These are phyloP conservation scores for Aspergillus aculeatinus DNA, from an alignment of 2,329 filamentous ascomycete species.

Conservation along the genomic window DNA sequence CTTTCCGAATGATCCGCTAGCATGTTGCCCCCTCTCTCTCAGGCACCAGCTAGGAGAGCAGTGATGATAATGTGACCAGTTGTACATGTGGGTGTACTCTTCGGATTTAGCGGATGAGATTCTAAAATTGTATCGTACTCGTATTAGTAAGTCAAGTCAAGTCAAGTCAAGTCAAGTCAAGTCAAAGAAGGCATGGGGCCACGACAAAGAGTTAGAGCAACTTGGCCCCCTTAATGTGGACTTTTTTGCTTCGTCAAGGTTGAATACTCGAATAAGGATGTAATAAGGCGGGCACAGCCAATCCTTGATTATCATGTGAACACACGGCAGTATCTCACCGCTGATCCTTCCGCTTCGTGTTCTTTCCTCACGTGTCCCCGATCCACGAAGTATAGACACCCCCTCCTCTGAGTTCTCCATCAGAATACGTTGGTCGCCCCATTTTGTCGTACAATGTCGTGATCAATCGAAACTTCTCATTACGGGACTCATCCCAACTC, in stretches of 20 bases:
- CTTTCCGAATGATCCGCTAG: not conserved
- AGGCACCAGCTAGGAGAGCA: not conserved
- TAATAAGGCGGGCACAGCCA: not conserved
- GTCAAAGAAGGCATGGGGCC: not conserved
- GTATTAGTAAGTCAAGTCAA: not conserved
- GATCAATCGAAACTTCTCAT: not conserved
- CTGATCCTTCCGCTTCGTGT: not conserved
- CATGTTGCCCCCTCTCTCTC: not conserved
- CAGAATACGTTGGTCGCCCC: not conserved
- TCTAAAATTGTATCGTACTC: not conserved
- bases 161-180: not conserved
- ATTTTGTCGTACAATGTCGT: not conserved
- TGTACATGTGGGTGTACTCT: not conserved
- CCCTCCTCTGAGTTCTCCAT: not conserved
- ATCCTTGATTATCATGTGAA: not conserved
- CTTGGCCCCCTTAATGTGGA: not conserved
- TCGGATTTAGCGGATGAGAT: not conserved
- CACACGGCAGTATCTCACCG: constrained; percentile 4
- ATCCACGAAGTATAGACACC: not conserved
- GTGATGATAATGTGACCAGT: not conserved
- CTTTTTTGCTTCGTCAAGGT: too few relatives aligned
- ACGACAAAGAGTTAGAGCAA: not conserved
- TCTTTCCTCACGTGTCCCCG: not conserved
- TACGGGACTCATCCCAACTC: too few relatives aligned
- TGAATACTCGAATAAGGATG: too few relatives aligned